These are phyloP conservation scores for Globisporangium megalacanthum DNA, from an alignment of 352 stramenopile genomes.

Conservation along the genomic window DNA sequence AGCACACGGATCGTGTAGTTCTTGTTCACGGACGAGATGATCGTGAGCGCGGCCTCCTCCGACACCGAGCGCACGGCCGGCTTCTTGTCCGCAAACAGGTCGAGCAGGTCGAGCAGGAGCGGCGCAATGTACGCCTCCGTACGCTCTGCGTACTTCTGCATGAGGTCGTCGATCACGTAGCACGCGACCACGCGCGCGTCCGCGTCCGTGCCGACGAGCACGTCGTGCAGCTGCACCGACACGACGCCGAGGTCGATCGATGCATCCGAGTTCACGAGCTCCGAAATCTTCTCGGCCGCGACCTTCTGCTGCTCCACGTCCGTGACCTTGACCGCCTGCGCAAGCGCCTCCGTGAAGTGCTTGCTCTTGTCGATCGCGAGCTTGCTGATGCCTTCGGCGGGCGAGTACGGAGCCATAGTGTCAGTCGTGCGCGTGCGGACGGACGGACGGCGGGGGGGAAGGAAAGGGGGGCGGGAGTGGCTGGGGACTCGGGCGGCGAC, in stretches of 20 bases:
- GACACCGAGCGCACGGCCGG: constrained; percentile 50
- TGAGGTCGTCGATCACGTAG: constrained; percentile 78
- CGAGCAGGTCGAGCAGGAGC: constrained; percentile 62
- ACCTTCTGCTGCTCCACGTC: constrained; percentile 72
- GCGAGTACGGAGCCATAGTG: constrained; percentile 81
- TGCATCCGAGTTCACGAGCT: constrained; percentile 69
- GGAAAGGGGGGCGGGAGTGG: constrained; percentile 8
- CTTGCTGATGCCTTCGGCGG: constrained; percentile 76
- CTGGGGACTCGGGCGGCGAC: constrained; percentile 5
- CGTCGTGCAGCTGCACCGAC: constrained; percentile 56
- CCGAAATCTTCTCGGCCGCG: constrained; percentile 80
- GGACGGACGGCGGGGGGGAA: not conserved
- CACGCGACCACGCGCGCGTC: constrained; percentile 66
- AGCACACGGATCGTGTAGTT: constrained; percentile 84
- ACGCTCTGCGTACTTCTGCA: constrained; percentile 82
- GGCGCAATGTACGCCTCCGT: constrained; percentile 73
- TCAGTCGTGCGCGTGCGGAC: constrained; percentile 2
- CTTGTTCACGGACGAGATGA: constrained; percentile 81
- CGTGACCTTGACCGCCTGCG: constrained; percentile 66
- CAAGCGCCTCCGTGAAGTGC: constrained; percentile 82
- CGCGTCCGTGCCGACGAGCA: constrained; percentile 43
- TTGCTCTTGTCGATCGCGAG: constrained; percentile 88
- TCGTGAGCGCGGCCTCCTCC: constrained; percentile 72
- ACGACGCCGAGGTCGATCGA: constrained; percentile 71
- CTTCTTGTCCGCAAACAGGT: constrained; percentile 87